Evolutionary conservation across 2,329 filamentous ascomycete genomes (phyloP).

Genomic region (Mycosphaerella arachidis): DNA sequence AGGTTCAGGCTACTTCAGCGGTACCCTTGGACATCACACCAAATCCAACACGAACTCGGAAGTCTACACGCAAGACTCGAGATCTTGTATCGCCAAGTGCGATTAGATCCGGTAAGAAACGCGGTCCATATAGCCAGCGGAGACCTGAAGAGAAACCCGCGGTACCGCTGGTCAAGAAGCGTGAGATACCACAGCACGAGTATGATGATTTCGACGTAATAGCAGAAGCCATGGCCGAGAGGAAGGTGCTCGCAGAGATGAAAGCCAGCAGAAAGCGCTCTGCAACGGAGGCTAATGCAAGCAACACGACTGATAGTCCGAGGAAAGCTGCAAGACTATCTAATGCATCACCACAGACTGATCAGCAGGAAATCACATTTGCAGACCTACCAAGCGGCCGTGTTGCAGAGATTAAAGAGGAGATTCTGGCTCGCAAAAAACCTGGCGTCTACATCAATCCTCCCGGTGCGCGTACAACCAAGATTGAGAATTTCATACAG

Average conservation of each 20-base stretch:
- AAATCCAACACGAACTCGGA: not conserved
- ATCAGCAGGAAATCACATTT: not conserved
- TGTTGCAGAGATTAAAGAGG: slow-evolving; percentile 26
- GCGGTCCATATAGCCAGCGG: not conserved
- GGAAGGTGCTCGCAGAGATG: slow-evolving; percentile 10
- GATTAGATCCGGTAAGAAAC: not conserved
- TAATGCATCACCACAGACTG: not conserved
- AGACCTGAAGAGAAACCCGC: not conserved
- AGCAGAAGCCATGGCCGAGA: slow-evolving; percentile 13
- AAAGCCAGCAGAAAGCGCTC: slow-evolving; percentile 6
- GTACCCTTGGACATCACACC: not conserved
- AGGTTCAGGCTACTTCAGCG: slow-evolving; percentile 1
- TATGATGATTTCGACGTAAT: slow-evolving; percentile 19
- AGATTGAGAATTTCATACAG: slow-evolving; percentile 24
- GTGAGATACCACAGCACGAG: slow-evolving; percentile 17
- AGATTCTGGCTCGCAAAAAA: slow-evolving; percentile 29
- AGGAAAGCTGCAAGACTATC: not conserved
- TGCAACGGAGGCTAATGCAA: not conserved
- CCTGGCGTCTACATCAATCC: slow-evolving; percentile 44
- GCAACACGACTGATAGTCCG: not conserved
- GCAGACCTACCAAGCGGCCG: slow-evolving; percentile 16
- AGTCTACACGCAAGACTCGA: not conserved
- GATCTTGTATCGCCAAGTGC: not conserved
- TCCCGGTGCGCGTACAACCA: slow-evolving; percentile 36
- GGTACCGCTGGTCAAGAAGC: slow-evolving; percentile 7